Base-by-base conservation (phyloP, 2,329 filamentous ascomycete genomes). In the Dryadomyces sulphureus region DNA sequence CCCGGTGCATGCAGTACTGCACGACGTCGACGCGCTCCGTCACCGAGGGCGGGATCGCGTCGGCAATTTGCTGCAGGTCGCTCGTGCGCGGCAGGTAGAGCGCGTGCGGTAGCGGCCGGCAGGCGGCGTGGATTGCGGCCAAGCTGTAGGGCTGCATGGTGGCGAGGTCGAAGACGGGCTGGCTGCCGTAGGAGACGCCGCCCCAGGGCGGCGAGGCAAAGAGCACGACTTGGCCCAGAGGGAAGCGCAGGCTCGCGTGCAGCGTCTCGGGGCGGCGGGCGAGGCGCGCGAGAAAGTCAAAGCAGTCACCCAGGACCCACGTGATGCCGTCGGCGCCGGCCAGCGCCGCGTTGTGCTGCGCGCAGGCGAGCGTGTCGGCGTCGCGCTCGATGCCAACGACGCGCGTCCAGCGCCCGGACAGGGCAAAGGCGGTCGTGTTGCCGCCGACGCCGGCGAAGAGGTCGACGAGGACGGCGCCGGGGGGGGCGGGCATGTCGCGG, bases 351-450 rank as follows among this genome's bases (percentile, higher is more conserved):
- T 98, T 98, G 60, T 93, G 80, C 65, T 94, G 89, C 22, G 88
- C 92, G 62, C 93, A 98, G 40, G 81, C 80, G 7, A 98, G 72
- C 1, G 84, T 86, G 9, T 79, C 74, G 4, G 79, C 69, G 56
- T 96, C 81, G 54, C 81, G 84, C 64, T 98, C 92, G 54, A 98
- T 82, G 38, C 84, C 87, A 59, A 96, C 87, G 52, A 98, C 77
- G 52, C 77, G 80, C 44, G 79, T 75, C 84, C 87, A 98, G 52
- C 79, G 77, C 19, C 73, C 77, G 0, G 81, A 85, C 9, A 80
- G 73, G 17, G 92, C 90, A 55, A 98, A 93, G n/a, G 89, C 87
- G 54, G 98, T 96, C 21, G 83, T 77, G 60, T 98, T 98, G 46
- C 89, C 92, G 34, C 93, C 92, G 1, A 85, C 88, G 38, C 92